These are phyloP conservation scores for Pharnaceum exiguum DNA, from an alignment of 148 eudicot genomes.

Conservation along the genomic window DNA sequence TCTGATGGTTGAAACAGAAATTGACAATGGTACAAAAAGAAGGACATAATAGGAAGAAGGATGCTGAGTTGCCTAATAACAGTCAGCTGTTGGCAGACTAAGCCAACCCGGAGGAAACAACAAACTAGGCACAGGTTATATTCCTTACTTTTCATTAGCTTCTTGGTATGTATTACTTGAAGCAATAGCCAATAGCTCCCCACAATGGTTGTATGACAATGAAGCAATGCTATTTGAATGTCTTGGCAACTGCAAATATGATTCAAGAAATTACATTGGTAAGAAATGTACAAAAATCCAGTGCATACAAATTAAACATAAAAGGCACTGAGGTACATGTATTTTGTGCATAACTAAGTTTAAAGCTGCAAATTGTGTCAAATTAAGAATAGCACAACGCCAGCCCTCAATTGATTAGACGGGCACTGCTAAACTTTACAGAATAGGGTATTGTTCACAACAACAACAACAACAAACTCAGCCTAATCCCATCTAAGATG, in stretches of 20 bases:
- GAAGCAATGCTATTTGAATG: slow-evolving; percentile 65
- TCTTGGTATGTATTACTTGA: slow-evolving; percentile 67
- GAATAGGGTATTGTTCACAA: background rate
- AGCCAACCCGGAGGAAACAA: background rate
- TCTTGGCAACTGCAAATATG: slow-evolving; percentile 49
- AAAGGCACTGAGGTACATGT: too few species aligned
- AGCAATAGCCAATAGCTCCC: slow-evolving; percentile 78
- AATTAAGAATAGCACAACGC: too few species aligned
- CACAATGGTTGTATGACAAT: slow-evolving; percentile 60
- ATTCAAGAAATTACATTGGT: background rate
- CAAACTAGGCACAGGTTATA: slow-evolving; percentile 1
- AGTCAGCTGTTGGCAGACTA: background rate
- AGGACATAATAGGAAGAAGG: too few species aligned
- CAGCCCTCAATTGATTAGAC: too few species aligned
- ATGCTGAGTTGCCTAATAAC: too few species aligned
- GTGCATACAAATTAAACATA: background rate
- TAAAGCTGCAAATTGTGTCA: too few species aligned
- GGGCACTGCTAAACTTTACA: background rate
- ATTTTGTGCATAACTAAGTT: background rate
- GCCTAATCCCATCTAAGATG: slow-evolving; percentile 34
- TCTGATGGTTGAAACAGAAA: too few species aligned
- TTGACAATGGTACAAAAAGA: too few species aligned
- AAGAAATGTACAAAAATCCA: background rate
- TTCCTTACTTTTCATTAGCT: slow-evolving; percentile 71
- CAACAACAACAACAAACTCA: slow-evolving; percentile 26